Base-by-base conservation (phyloP, 345 rosid genomes). In the Psidium guajava region DNA sequence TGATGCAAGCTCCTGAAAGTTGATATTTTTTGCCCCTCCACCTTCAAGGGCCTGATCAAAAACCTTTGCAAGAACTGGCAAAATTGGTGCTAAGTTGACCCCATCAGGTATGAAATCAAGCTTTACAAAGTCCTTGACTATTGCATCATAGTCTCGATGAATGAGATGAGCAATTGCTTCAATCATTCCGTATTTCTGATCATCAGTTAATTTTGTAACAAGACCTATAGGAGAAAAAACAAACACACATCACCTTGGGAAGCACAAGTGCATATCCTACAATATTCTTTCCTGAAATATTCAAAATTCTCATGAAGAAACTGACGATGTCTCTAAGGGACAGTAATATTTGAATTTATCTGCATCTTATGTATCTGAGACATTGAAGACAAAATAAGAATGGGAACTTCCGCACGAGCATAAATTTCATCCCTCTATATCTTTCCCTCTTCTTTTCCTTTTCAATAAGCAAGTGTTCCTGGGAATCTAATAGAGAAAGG, bases 31-130 rank as follows among this genome's bases (percentile, higher is more conserved):
- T 13, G 98, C 98, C 82, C 99, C 99, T 6, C 98, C 99, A 87
- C 98, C 99, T 93, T 97, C 99, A 73, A 95, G 98, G 83, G 99
- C 99, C 91, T 97, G 99, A 92, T 97, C 98, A 88, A 97, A 97
- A 86, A 97, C 99, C 91, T 93, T 97, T 64, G 95, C 99, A 84
- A 97, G 91, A 86, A 97, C 98, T 20, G 99, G 99, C 90, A 95
- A 84, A 87, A 97, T 97, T 27, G 98, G 99, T 82, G 91, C 95
- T 92, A 95, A 92, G 94, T 97, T 97, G 87, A 95, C 98, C 82
- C 99, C 99, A 80, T 95, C 96, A 3, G 99, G 94, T 83, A 97
- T 97, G 89, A 97, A 97, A 90, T 84, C 98, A 87, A 97, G 99
- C 86, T 94, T 95, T 55, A 97, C 99, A 87, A 97, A 97, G 90